These are phyloP conservation scores for Phylloporus sp. DNA, from an alignment of 768 basidiomycete species.

Conservation along the genomic window DNA sequence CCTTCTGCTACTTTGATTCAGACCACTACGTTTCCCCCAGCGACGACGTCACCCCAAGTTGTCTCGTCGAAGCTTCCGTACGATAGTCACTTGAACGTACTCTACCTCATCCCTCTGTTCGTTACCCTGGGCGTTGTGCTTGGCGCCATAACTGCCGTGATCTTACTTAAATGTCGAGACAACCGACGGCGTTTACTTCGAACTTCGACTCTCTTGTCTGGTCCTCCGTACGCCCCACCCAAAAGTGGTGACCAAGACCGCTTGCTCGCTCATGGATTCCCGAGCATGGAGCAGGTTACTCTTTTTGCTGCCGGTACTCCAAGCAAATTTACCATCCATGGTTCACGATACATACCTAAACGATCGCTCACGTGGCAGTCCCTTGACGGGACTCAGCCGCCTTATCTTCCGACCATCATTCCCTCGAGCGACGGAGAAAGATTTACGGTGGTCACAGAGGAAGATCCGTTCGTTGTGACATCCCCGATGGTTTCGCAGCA, in stretches of 20 bases:
- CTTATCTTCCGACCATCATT: slow-evolving; percentile 12
- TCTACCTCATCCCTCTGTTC: slow-evolving; percentile 27
- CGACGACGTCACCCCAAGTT: slow-evolving; percentile 10
- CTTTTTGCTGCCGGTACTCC: slow-evolving; percentile 24
- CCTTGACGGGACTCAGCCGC: background rate
- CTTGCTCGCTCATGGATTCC: slow-evolving; percentile 9
- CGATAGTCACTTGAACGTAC: slow-evolving; percentile 22
- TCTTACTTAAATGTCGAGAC: slow-evolving; percentile 13
- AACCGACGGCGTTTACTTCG: slow-evolving; percentile 3
- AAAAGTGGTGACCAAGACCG: slow-evolving; percentile 15
- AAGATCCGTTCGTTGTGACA: slow-evolving; percentile 22
- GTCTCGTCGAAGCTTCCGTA: slow-evolving; percentile 17
- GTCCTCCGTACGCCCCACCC: slow-evolving; percentile 25
- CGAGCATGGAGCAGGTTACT: slow-evolving; percentile 28
- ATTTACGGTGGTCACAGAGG: slow-evolving; percentile 18
- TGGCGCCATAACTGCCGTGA: slow-evolving; percentile 11
- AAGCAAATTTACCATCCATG: slow-evolving; percentile 29
- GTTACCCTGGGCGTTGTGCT: slow-evolving; percentile 22
- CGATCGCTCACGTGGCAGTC: slow-evolving; percentile 10
- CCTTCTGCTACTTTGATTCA: slow-evolving; percentile 25
- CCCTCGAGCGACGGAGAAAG: slow-evolving; percentile 23
- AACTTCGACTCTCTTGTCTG: slow-evolving; percentile 18
- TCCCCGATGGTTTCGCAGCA: background rate
- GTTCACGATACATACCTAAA: slow-evolving; percentile 21
- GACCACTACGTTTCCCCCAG: slow-evolving; percentile 32